Evolutionary conservation across 106 monocot genomes (phyloP), one percentile per base, ranked within the genome.

Genomic region (Acorus calamus): DNA sequence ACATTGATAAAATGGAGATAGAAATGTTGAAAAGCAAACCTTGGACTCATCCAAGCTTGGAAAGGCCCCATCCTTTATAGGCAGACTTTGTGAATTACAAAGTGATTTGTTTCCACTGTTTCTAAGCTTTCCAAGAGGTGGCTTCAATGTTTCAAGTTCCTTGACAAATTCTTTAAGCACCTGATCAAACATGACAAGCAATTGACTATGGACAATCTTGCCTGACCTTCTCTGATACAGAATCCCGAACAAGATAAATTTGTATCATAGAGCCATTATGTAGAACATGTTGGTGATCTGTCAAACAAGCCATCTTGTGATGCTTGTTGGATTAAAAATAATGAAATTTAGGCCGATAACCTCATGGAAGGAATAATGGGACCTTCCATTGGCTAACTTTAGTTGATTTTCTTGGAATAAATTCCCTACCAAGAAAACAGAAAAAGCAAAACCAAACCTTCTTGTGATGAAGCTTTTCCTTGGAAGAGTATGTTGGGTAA

Each of bases 91-190:
- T 52, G 69, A 44, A 7, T 4, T 49, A 6, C 13, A 52, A 61
- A 41, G 7, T 10, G 42, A 50, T 43, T 41, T 42, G 14, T 52
- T 4, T 8, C n/a, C 41, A 6, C 4, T 8, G 46, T 3, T 2
- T 12, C 46, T 47, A 46, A 46, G 46, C 7, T 43, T 57, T 56
- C 47, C 55, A 14, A n/a, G 4, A 8, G 60, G 47, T 50, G 62
- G 42, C 53, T 67, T 72, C 62, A 77, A 51, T 5, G 66, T 71
- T 53, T 67, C 44, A 53, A 70, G 58, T 42, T 76, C 70, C 28
- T 44, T 59, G 53, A 3, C 53, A 55, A 65, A 49, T 66, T 66
- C 50, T 44, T 60, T 28, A 11, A 69, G 49, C 70, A 71, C 54
- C 76, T 71, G 56, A 64, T 60, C 9, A 47, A 70, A 70, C 3